Evolutionary conservation across 106 monocot genomes (phyloP).

Genomic region (Agapanthus africanus): DNA sequence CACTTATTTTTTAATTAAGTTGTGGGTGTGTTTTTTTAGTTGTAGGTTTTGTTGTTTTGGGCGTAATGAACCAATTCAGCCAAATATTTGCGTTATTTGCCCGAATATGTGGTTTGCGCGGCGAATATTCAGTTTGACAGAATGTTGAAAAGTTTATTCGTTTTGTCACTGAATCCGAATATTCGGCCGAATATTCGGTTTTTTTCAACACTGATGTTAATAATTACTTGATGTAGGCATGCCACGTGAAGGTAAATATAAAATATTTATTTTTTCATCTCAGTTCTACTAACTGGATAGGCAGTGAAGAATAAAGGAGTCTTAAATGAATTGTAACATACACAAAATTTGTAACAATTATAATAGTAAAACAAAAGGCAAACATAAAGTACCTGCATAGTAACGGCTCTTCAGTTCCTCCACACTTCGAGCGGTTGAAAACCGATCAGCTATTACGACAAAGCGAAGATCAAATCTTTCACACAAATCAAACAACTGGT

Average conservation of each 20-base stretch:
- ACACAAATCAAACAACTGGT: slow-evolving; percentile 85
- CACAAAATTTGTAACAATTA: too few species aligned
- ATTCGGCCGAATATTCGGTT: too few species aligned
- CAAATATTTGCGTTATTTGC: too few species aligned
- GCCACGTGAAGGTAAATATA: neutral
- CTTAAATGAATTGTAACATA: neutral
- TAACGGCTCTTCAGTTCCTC: slow-evolving; percentile 92
- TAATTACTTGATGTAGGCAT: neutral
- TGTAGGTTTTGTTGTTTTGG: too few species aligned
- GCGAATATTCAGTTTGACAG: too few species aligned
- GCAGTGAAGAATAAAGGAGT: neutral
- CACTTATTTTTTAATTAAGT: too few species aligned
- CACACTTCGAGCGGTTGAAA: slow-evolving; percentile 55
- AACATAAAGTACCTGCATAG: slow-evolving; percentile 56
- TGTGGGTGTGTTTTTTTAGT: too few species aligned
- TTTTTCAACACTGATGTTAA: too few species aligned
- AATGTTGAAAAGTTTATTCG: too few species aligned
- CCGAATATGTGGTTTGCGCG: too few species aligned
- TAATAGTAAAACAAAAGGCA: slow-evolving; percentile 10
- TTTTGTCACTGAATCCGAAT: too few species aligned
- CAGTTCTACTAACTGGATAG: neutral
- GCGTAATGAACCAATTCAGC: too few species aligned
- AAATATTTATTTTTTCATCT: neutral
- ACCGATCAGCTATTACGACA: slow-evolving; percentile 81
- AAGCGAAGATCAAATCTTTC: slow-evolving; percentile 93